A percentile compares a stretch with the other conserved stretches of the same genome.
Conservation (phyloP, 345 rosid species). For the Lepidium aucheri region DNA sequence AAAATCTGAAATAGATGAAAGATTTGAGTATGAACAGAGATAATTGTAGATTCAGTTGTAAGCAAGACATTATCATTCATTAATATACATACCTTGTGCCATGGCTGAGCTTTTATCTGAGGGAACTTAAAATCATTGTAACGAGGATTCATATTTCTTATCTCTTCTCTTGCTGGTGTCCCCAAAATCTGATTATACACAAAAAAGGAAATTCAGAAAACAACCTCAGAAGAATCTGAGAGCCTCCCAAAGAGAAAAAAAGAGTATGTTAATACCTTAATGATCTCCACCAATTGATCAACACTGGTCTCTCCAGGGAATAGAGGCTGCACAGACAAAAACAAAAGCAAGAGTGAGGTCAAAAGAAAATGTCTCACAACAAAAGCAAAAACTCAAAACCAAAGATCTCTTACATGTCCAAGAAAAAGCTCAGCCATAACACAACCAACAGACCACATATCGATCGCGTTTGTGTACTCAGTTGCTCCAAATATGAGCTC, state of each 20-base stretch:
- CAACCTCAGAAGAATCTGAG: not conserved
- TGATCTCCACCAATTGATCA: slow-evolving; percentile 93
- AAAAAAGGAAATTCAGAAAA: not conserved
- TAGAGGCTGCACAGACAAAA: slow-evolving; percentile 54
- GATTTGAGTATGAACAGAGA: not conserved
- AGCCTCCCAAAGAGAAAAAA: not conserved
- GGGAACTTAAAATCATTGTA: slow-evolving; percentile 84
- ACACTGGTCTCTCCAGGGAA: slow-evolving; percentile 99
- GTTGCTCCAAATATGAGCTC: slow-evolving; percentile 96
- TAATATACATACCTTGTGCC: slow-evolving; percentile 69
- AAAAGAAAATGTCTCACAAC: not conserved
- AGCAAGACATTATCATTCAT: not conserved
- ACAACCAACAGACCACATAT: slow-evolving; percentile 97
- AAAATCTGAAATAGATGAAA: slow-evolving; percentile 43
- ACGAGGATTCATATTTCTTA: slow-evolving; percentile 84
- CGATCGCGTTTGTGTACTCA: slow-evolving; percentile 93
- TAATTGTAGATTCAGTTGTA: not conserved
- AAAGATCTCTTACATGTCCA: slow-evolving; percentile 49
- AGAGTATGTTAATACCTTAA: slow-evolving; percentile 50
- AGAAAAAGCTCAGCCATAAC: slow-evolving; percentile 96
- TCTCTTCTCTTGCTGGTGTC: slow-evolving; percentile 85
- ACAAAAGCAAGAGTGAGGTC: not conserved
- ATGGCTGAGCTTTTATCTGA: slow-evolving; percentile 89
- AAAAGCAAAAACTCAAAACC: not conserved
- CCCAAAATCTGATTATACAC: slow-evolving; percentile 47